Evolutionary conservation across 306 rosid species (phyloP).

Genomic region (Castanea crenata): DNA sequence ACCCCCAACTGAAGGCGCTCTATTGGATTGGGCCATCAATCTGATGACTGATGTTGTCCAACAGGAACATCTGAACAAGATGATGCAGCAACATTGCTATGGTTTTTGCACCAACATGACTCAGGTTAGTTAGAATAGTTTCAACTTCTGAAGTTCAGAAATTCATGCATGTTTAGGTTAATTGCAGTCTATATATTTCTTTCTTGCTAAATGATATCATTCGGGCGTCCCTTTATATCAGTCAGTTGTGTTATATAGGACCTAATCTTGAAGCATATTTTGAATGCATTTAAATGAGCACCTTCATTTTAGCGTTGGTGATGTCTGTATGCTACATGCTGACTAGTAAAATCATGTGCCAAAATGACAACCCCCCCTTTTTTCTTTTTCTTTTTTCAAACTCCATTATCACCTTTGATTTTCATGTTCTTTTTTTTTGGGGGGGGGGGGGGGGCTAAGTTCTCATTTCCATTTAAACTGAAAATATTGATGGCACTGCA

Average conservation of each 20-base stretch:
- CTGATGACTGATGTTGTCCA: constrained; percentile 92
- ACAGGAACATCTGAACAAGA: constrained; percentile 75
- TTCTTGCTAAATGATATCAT: background rate
- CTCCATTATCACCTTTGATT: background rate
- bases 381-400: background rate
- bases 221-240: background rate
- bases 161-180: background rate
- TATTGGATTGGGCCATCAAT: constrained; percentile 90
- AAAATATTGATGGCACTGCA: background rate
- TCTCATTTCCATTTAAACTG: background rate
- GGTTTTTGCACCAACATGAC: constrained; percentile 99
- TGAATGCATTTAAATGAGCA: background rate
- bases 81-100: constrained; percentile 83
- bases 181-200: background rate
- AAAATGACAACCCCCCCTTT: background rate
- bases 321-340: background rate
- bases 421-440: too few relatives aligned
- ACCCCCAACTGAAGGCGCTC: constrained; percentile 69
- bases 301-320: background rate
- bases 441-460: too few relatives aligned
- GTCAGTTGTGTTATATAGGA: background rate
- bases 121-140: constrained; percentile 47
- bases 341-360: background rate
- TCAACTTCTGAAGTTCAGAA: constrained; percentile 3
- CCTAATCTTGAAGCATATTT: background rate